Evolutionary conservation across 192 early-diverging fungal genomes (phyloP).

Genomic region (Obelidium mucronatum): DNA sequence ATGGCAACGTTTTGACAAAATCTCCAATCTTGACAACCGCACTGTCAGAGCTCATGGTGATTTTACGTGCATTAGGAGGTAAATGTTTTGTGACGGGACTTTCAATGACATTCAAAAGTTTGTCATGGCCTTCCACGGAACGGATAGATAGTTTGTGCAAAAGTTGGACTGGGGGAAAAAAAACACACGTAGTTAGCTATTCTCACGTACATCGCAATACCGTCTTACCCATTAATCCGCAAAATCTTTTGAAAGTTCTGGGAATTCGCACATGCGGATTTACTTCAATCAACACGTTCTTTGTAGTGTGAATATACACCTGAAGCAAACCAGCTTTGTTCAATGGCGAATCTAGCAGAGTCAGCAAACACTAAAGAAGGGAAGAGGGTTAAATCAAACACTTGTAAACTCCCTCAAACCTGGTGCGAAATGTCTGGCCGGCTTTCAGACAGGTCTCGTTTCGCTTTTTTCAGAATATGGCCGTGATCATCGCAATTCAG

Average conservation of each 20-base stretch:
- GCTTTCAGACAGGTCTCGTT: constrained; percentile 76
- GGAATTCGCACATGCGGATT: constrained; percentile 98
- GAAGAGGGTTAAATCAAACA: not conserved
- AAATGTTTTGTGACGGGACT: constrained; percentile 98
- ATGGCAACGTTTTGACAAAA: constrained; percentile 83
- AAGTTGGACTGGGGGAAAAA: constrained; percentile 79
- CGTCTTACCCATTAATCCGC: constrained; percentile 89
- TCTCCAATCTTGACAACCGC: constrained; percentile 80
- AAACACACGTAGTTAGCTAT: not conserved
- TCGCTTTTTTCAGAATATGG: constrained; percentile 85
- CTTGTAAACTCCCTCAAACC: too few relatives aligned
- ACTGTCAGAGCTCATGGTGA: constrained; percentile 83
- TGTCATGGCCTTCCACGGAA: constrained; percentile 89
- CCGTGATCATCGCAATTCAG: constrained; percentile 98
- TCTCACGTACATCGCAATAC: not conserved
- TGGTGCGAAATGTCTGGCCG: constrained; percentile 98
- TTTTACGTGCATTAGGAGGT: constrained; percentile 85
- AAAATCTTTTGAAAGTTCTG: constrained; percentile 99
- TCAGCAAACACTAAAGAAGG: constrained; percentile 80
- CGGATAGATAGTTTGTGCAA: constrained; percentile 97
- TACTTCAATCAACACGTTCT: constrained; percentile 96
- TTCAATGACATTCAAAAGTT: constrained; percentile 95
- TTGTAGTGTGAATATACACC: constrained; percentile 95
- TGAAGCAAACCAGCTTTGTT: constrained; percentile 99
- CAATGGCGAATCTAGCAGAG: constrained; percentile 94